Evolutionary conservation across 176 grass and related monocot species (phyloP).

Genomic region (Cymbopogon citratus): DNA sequence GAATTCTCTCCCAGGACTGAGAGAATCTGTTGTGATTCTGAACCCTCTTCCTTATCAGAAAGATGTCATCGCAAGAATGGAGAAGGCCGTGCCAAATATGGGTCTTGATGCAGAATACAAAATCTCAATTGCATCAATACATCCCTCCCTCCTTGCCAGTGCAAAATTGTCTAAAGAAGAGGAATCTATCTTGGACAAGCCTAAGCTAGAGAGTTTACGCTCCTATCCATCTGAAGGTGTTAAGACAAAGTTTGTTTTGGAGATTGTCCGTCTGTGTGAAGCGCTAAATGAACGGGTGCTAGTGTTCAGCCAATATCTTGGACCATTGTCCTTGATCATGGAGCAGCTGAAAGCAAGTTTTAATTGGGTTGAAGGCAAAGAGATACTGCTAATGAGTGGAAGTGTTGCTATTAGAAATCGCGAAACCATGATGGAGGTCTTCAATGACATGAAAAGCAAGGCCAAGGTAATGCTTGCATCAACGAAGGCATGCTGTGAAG

Average conservation of each 20-base stretch:
- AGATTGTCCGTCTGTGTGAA: constrained; percentile 53
- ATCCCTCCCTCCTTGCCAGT: constrained; percentile 43
- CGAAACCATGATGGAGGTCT: constrained; percentile 48
- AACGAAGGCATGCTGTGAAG: constrained; percentile 78
- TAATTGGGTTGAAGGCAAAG: constrained; percentile 53
- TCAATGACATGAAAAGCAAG: constrained; percentile 64
- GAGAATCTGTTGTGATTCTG: constrained; percentile 63
- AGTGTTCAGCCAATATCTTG: constrained; percentile 77
- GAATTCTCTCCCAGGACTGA: constrained; percentile 63
- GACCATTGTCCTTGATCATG: constrained; percentile 58
- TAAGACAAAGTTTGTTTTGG: constrained; percentile 74
- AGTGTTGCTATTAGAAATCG: constrained; percentile 28
- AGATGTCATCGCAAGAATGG: constrained; percentile 39
- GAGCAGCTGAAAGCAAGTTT: constrained; percentile 53
- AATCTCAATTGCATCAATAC: constrained; percentile 56
- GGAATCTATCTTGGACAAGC: constrained; percentile 21
- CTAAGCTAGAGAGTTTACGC: constrained; percentile 41
- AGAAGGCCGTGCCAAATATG: constrained; percentile 8
- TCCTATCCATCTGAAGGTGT: constrained; percentile 45
- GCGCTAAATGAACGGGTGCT: constrained; percentile 56
- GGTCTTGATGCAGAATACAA: constrained; percentile 54
- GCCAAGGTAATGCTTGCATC: constrained; percentile 78
- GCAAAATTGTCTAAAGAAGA: constrained; percentile 42
- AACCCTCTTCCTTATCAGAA: constrained; percentile 57
- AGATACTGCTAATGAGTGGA: constrained; percentile 64